Base-by-base conservation (phyloP, 345 rosid species). In the Limnanthes douglasii region DNA sequence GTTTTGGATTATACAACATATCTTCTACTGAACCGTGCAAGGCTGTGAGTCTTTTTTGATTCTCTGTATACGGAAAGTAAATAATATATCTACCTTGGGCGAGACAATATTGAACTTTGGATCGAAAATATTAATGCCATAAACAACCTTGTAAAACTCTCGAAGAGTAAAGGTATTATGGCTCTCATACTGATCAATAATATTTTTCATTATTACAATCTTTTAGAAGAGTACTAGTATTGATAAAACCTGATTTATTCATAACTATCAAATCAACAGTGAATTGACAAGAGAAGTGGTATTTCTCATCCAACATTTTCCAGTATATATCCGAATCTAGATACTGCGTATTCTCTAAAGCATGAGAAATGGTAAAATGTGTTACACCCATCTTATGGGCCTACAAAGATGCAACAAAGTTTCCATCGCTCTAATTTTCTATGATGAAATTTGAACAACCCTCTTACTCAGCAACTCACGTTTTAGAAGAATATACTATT, bases 361-460 rank as follows among this genome's bases (percentile, higher is more conserved):
- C 92, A 78, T 21, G 92, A 74, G 65, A 78, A 78, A 53, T 78
- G 92, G 55, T 78, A 78, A n/a, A n/a, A n/a, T n/a, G n/a, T n/a
- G n/a, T n/a, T n/a, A n/a, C n/a, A n/a, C n/a, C n/a, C n/a, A n/a
- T n/a, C n/a, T n/a, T n/a, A n/a, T n/a, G n/a, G n/a, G n/a, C n/a
- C n/a, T n/a, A n/a, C n/a, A n/a, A n/a, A n/a, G n/a, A n/a, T n/a
- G n/a, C n/a, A n/a, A n/a, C n/a, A n/a, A n/a, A n/a, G n/a, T n/a
- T n/a, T n/a, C n/a, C n/a, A n/a, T n/a, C n/a, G n/a, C n/a, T n/a
- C n/a, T n/a, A n/a, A n/a, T n/a, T 14, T 11, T n/a, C 27, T 21
- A 27, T 17, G 6, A 45, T 28, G 28, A 35, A 23, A 17, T 31
- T 27, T n/a, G n/a, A n/a, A n/a, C n/a, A n/a, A 11, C 15, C 14